These are phyloP conservation scores for Penicillium odoratum DNA, from an alignment of 495 filamentous ascomycete genomes.

Conservation along the genomic window DNA sequence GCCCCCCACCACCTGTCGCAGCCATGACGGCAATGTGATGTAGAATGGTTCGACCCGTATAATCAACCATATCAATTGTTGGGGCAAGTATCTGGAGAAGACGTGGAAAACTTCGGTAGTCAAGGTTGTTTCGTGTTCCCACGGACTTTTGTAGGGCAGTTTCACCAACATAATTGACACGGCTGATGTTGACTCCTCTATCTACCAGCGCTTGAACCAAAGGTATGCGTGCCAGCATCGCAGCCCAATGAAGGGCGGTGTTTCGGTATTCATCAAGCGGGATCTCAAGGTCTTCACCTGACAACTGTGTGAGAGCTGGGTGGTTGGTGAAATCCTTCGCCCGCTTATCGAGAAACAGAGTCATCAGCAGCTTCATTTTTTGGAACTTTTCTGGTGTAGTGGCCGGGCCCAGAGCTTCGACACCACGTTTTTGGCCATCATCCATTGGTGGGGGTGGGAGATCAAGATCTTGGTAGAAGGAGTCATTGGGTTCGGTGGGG, in stretches of 20 bases:
- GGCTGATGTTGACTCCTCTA: constrained; percentile 79
- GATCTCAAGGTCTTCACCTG: constrained; percentile 81
- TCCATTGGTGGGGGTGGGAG: constrained; percentile 48
- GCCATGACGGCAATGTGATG: constrained; percentile 96
- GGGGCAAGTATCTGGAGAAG: constrained; percentile 82
- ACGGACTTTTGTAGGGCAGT: constrained; percentile 88
- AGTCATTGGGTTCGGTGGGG: constrained; percentile 84
- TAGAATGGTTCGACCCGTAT: constrained; percentile 84
- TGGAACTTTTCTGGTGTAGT: constrained; percentile 64
- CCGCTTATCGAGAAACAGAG: constrained; percentile 76
- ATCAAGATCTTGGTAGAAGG: constrained; percentile 68
- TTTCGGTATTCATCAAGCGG: constrained; percentile 85
- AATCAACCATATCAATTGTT: constrained; percentile 88
- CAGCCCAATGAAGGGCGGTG: constrained; percentile 96
- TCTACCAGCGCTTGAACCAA: constrained; percentile 76
- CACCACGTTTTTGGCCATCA: constrained; percentile 56
- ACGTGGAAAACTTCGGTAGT: constrained; percentile 78
- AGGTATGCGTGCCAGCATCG: constrained; percentile 82
- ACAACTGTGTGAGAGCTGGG: constrained; percentile 66
- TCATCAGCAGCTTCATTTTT: constrained; percentile 78
- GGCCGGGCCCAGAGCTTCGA: constrained; percentile 70
- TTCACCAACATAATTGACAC: constrained; percentile 84
- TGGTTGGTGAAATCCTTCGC: constrained; percentile 64
- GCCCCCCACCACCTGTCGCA: constrained; percentile 82
- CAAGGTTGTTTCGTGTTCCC: constrained; percentile 85